Evolutionary conservation across 371 early-diverging fungal genomes (phyloP).

Genomic region (Rhizomucor miehei): DNA sequence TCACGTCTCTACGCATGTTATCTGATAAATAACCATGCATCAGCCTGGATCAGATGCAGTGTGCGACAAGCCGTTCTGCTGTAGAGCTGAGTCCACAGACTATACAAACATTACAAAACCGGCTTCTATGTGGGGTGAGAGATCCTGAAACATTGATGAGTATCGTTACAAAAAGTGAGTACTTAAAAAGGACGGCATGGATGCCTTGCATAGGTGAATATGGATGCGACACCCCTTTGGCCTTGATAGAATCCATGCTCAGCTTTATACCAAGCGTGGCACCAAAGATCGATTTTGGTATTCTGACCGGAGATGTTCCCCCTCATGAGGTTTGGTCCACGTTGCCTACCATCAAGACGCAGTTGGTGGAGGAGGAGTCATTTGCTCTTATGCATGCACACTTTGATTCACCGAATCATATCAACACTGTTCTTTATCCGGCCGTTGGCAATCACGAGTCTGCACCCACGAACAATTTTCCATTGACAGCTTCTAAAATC

Average conservation of each 20-base stretch:
- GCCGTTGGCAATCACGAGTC: slow-evolving; percentile 59
- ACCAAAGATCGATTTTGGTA: slow-evolving; percentile 43
- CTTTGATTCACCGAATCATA: slow-evolving; percentile 31
- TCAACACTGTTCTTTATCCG: slow-evolving; percentile 48
- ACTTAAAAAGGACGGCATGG: too few species aligned
- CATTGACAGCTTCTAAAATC: slow-evolving; percentile 30
- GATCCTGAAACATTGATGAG: neutral
- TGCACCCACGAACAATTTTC: slow-evolving; percentile 49
- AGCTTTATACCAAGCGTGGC: slow-evolving; percentile 35
- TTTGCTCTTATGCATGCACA: slow-evolving; percentile 34
- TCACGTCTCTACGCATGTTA: neutral
- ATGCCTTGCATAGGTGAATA: slow-evolving; percentile 38
- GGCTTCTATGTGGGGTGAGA: slow-evolving; percentile 40
- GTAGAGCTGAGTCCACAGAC: slow-evolving; percentile 43
- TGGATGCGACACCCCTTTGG: slow-evolving; percentile 50
- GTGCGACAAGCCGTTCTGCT: slow-evolving; percentile 57
- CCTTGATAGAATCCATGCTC: slow-evolving; percentile 46
- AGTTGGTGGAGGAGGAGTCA: slow-evolving; percentile 35
- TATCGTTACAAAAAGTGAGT: too few species aligned
- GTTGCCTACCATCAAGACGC: slow-evolving; percentile 34
- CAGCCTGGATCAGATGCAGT: slow-evolving; percentile 48
- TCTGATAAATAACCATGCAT: neutral
- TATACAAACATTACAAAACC: slow-evolving; percentile 22
- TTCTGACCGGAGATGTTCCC: slow-evolving; percentile 63
- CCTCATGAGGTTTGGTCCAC: slow-evolving; percentile 64